Percentiles rank a stretch among this genome's conserved stretches.
These are phyloP conservation scores for Anisodus acutangulus DNA, from an alignment of 257 asterid genomes.

Conservation along the genomic window DNA sequence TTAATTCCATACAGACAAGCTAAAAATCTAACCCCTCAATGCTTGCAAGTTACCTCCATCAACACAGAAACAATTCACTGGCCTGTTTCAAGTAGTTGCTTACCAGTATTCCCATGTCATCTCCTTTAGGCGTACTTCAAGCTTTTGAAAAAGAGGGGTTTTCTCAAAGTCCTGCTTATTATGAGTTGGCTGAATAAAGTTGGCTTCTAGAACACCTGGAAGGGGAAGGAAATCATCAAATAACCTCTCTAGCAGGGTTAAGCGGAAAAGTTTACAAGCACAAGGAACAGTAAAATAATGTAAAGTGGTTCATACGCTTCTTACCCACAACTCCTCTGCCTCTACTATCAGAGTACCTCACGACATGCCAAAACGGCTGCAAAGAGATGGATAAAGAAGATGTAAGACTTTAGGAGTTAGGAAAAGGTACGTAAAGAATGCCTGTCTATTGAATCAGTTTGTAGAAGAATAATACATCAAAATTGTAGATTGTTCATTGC, in stretches of 20 bases:
- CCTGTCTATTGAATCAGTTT: background rate
- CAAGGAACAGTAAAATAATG: background rate
- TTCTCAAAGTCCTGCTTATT: slow-evolving; percentile 94
- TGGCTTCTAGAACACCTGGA: slow-evolving; percentile 92
- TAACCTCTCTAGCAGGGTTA: slow-evolving; percentile 18
- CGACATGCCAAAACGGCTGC: slow-evolving; percentile 99
- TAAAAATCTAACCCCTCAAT: background rate
- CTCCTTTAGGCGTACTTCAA: slow-evolving; percentile 78
- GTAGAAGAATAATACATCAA: slow-evolving; percentile 6
- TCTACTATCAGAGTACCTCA: slow-evolving; percentile 62
- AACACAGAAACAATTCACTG: background rate
- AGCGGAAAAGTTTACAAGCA: background rate
- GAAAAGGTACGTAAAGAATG: background rate
- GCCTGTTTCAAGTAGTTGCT: slow-evolving; percentile 32
- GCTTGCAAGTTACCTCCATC: slow-evolving; percentile 13
- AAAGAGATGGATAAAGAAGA: slow-evolving; percentile 33
- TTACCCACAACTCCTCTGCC: slow-evolving; percentile 99
- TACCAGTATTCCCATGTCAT: slow-evolving; percentile 95
- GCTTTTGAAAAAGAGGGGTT: slow-evolving; percentile 90
- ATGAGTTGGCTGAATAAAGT: slow-evolving; percentile 89
- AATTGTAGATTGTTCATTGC: background rate
- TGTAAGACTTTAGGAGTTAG: slow-evolving; percentile 16
- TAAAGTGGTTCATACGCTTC: slow-evolving; percentile 39
- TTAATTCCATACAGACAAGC: background rate
- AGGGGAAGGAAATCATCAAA: slow-evolving; percentile 27